These are phyloP conservation scores for Globisporangium alternatum DNA, from an alignment of 352 stramenopile species.

Conservation along the genomic window DNA sequence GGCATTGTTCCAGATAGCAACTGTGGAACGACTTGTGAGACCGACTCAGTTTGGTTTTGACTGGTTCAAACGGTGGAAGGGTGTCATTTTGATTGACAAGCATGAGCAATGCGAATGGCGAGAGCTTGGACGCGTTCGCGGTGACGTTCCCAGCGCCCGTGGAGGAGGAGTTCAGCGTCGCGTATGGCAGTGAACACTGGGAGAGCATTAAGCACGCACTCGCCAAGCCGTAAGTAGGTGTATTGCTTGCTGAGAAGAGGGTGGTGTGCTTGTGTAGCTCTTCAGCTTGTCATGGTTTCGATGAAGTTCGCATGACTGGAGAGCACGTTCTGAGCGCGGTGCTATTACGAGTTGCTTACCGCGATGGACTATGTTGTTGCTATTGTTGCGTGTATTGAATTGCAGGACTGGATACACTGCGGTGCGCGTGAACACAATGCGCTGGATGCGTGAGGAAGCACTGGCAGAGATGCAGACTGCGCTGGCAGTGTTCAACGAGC, in stretches of 20 bases:
- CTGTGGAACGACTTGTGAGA: neutral
- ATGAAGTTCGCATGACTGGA: neutral
- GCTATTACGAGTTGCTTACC: neutral
- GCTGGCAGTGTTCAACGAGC: conserved; percentile 54
- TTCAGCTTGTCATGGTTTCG: neutral
- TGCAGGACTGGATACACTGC: conserved; percentile 66
- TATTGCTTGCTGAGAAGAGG: neutral
- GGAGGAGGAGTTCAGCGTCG: conserved; percentile 49
- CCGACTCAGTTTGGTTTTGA: neutral
- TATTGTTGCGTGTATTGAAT: conserved; percentile 4
- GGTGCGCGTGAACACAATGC: conserved; percentile 78
- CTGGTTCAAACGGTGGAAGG: neutral
- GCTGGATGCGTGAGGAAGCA: conserved; percentile 50
- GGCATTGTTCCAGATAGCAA: neutral
- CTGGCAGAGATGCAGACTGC: conserved; percentile 38
- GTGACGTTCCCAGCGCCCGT: conserved; percentile 71
- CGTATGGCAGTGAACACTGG: conserved; percentile 69
- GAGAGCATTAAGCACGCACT: conserved; percentile 71
- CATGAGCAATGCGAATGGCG: conserved; percentile 11
- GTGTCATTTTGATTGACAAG: conserved; percentile 8
- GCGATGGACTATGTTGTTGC: neutral
- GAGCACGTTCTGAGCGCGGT: neutral
- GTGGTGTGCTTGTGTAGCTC: neutral
- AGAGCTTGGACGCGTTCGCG: conserved; percentile 52
- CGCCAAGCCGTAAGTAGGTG: conserved; percentile 45